Base-by-base conservation (phyloP, 2,329 filamentous ascomycete species). In the Alternaria angustiovoidea region DNA sequence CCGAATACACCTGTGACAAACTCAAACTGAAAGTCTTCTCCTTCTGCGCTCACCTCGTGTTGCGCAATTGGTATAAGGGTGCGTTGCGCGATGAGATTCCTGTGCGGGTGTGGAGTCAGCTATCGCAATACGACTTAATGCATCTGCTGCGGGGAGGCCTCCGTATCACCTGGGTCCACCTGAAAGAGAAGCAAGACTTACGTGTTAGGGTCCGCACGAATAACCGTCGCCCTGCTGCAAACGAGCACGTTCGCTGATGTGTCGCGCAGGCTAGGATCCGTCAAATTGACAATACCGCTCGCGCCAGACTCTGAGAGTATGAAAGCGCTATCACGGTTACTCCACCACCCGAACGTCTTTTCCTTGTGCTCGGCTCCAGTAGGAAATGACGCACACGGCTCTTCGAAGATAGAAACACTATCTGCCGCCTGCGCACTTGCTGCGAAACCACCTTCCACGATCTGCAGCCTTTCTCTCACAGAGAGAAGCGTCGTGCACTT, bases 51-150 rank as follows among this genome's bases (percentile, higher is more conserved):
- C 5, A 18, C 3, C n/a, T 38, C n/a, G 0, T 38, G 36, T 38
- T 18, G 36, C 36, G 73, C 30, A 1, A 65, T 71, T 1, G 74
- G 75, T 16, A 77, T 75, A n/a, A 76, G 53, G 2, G 72, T 75
- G 14, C 75, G 61, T 49, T 75, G 75, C 73, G 70, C 75, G 7
- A 77, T 71, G 5, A 77, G 48, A 48, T 76, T 76, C 1, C 74
- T 77, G 51, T 76, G 76, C 2, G 73, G 70, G 54, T 76, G 71
- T 20, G 73, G 75, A 42, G 75, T 77, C n/a, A n/a, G 16, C 16
- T 18, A 38, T 5, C 36, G 16, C n/a, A 4, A 9, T 38, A 38
- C 36, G 5, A 18, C 16, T 38, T 5, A 0, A 38, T n/a, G 36
- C 16, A 38, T 38, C 11, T 1, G 12, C 32, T 16, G 32, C 32